Conservation (phyloP, 2,329 filamentous ascomycete genomes). For the Drechslerella stenobrocha region DNA sequence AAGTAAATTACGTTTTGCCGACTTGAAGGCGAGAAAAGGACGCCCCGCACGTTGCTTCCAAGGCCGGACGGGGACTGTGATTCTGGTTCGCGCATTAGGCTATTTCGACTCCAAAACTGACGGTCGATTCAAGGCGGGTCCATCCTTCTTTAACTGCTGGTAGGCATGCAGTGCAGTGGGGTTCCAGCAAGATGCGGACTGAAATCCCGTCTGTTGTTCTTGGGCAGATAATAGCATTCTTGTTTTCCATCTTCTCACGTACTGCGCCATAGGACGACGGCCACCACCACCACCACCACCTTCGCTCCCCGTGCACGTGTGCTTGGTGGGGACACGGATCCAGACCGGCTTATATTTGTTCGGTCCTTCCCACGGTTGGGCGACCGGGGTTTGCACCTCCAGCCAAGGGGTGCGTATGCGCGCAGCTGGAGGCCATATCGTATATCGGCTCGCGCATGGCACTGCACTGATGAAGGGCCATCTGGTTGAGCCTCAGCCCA, state of each 20-base stretch:
- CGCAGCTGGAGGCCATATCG: no score
- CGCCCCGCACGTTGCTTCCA: slow-evolving; percentile 33
- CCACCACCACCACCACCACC: no score
- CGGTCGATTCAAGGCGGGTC: slow-evolving; percentile 45
- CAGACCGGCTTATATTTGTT: slow-evolving; percentile 21
- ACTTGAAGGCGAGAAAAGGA: neutral
- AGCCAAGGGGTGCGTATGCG: no score
- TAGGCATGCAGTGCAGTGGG: slow-evolving; percentile 1
- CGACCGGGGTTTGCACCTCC: slow-evolving; percentile 1
- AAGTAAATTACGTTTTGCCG: slow-evolving; percentile 1
- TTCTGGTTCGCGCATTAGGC: slow-evolving; percentile 49
- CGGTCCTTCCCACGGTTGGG: slow-evolving; percentile 1
- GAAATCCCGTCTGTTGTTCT: slow-evolving; percentile 39
- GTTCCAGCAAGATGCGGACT: slow-evolving; percentile 43
- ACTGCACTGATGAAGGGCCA: neutral
- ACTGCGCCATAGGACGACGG: no score
- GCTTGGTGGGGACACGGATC: slow-evolving; percentile 27
- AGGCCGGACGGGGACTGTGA: slow-evolving; percentile 46
- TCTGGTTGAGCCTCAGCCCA: neutral
- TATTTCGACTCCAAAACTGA: slow-evolving; percentile 46
- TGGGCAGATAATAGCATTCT: slow-evolving; percentile 36
- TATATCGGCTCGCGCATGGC: no score
- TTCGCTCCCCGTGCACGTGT: slow-evolving; percentile 17
- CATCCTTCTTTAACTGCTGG: neutral
- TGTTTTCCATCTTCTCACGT: slow-evolving; percentile 39